Percentiles rank a stretch among this genome's conserved stretches.
phyloP scores from a whole-genome alignment of 2,329 filamentous ascomycete genomes.

The Colletotrichum magnum region DNA sequence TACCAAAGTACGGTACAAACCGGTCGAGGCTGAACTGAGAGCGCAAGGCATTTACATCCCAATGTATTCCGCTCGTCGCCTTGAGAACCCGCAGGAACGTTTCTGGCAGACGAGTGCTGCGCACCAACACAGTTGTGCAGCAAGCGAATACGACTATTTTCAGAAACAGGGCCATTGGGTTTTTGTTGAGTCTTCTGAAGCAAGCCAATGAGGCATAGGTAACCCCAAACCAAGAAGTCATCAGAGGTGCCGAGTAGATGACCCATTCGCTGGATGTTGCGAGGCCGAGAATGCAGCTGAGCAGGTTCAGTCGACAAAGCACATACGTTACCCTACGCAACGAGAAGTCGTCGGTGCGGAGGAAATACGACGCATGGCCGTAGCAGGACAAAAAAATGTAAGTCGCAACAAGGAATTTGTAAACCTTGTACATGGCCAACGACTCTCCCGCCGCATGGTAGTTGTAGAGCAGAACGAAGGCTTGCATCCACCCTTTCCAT shows the following conservation, averaged over 20 bases:
- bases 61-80: conserved; percentile 58
- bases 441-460: conserved; percentile 65
- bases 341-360: conserved; percentile 70
- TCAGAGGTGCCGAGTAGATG: conserved; percentile 70
- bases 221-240: conserved; percentile 74
- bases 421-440: conserved; percentile 67
- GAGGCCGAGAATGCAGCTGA: conserved; percentile 67
- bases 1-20: conserved; percentile 69
- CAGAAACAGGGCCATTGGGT: conserved; percentile 55
- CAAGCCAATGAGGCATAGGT: conserved; percentile 67
- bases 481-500: conserved; percentile 78
- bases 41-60: conserved; percentile 63
- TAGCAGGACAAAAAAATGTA: conserved; percentile 76
- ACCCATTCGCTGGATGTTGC: conserved; percentile 67
- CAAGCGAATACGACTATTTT: conserved; percentile 64
- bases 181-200: conserved; percentile 57
- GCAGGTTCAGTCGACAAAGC: conserved; percentile 70
- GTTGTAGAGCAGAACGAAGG: conserved; percentile 66
- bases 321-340: conserved; percentile 60
- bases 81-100: conserved; percentile 27
- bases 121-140: conserved; percentile 42
- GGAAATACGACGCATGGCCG: conserved; percentile 72
- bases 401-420: conserved; percentile 67
- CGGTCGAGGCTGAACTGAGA: conserved; percentile 67
- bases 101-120: conserved; percentile 30